A percentile compares a stretch with the other conserved stretches of the same genome.
Conservation (phyloP, 108 stramenopile species). For the Pseudonitzschia multiseries region DNA sequence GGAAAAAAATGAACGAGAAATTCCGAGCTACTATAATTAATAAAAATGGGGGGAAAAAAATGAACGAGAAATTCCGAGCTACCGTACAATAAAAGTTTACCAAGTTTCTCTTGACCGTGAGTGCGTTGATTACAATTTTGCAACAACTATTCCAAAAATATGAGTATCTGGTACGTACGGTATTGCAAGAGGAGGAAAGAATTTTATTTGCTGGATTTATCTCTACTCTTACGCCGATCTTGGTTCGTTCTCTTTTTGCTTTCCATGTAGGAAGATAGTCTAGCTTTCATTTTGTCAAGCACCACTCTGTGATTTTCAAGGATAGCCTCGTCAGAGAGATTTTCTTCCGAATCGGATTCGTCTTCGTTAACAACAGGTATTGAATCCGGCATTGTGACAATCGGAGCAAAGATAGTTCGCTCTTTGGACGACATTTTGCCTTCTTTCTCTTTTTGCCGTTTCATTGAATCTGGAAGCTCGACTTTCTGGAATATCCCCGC, state of each 20-base stretch:
- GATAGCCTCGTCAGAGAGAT: conserved; percentile 73
- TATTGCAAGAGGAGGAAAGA: too few species aligned
- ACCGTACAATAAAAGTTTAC: too few species aligned
- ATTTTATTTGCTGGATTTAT: conserved; percentile 18
- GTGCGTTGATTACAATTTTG: too few species aligned
- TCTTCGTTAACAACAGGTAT: conserved; percentile 24
- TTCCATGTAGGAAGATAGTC: conserved; percentile 48
- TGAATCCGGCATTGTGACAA: conserved; percentile 43
- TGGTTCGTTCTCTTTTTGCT: conserved; percentile 33
- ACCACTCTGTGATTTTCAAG: conserved; percentile 66
- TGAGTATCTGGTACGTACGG: too few species aligned
- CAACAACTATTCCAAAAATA: too few species aligned
- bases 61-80: too few species aligned
- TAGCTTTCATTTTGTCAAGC: conserved; percentile 79
- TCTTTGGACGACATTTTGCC: conserved; percentile 39
- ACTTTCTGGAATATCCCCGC: conserved; percentile 73
- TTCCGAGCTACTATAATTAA: too few species aligned
- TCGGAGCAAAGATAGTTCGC: conserved; percentile 73
- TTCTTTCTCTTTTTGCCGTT: conserved; percentile 37
- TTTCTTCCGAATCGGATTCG: conserved; percentile 63
- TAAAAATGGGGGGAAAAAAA: too few species aligned
- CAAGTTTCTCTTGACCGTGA: too few species aligned
- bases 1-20: too few species aligned
- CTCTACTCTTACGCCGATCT: conserved; percentile 35
- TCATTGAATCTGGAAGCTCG: conserved; percentile 42